Conservation (phyloP, 1,284 basidiomycete genomes). For the Rhodotorula sp. region DNA sequence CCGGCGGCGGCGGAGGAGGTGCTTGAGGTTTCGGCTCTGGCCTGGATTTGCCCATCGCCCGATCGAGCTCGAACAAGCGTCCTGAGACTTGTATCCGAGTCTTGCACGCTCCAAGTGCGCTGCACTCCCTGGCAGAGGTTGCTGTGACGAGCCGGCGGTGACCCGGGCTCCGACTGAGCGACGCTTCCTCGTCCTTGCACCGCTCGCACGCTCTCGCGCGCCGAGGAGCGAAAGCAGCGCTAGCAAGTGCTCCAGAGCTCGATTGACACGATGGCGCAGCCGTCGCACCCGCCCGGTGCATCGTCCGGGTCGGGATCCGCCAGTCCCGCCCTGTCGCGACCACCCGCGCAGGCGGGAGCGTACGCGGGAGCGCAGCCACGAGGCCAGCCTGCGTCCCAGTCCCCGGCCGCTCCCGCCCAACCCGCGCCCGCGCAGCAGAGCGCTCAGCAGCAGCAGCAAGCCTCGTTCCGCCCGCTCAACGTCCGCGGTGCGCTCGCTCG, state of each 20-base stretch:
- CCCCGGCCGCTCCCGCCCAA: neutral
- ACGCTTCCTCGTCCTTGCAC: too few relatives aligned
- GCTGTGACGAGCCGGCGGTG: too few relatives aligned
- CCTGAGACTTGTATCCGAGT: too few relatives aligned
- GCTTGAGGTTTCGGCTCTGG: constrained; percentile 1
- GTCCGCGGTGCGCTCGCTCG: constrained; percentile 25
- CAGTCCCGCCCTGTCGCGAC: neutral
- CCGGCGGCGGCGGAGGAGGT: neutral
- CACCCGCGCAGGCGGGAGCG: neutral
- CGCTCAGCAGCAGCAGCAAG: constrained; percentile 12
- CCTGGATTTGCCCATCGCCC: neutral
- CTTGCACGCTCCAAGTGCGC: too few relatives aligned
- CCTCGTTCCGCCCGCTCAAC: constrained; percentile 39
- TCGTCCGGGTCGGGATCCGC: too few relatives aligned
- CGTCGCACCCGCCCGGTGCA: neutral
- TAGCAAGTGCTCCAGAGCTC: neutral
- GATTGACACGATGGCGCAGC: neutral
- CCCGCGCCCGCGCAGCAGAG: neutral
- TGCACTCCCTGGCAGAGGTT: too few relatives aligned
- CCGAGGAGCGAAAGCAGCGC: neutral
- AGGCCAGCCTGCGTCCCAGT: neutral
- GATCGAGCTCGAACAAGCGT: too few relatives aligned
- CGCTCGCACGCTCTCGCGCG: neutral
- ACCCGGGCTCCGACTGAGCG: too few relatives aligned
- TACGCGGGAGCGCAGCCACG: neutral